Evolutionary conservation across 352 stramenopile species (phyloP), one percentile per base, ranked within the genome.

Genomic region (Phytophthora europaea): DNA sequence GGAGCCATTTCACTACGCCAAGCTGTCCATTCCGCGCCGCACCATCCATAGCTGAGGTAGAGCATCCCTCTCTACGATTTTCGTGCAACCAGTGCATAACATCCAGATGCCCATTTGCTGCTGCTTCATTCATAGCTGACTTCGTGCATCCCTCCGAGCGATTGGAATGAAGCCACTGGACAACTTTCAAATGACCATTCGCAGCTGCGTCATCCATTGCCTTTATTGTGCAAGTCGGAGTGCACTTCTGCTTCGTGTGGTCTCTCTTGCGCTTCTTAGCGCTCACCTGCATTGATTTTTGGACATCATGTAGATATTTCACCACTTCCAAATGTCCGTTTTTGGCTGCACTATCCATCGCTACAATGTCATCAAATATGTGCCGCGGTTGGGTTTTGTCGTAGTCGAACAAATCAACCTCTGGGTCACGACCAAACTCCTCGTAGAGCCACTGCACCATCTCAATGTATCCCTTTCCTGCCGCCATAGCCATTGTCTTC

Each of bases 51-150:
- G 36, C 36, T 45, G 13, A 45, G 13, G 13, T 2, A 45, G 40
- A 52, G 10, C 40, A 64, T 33, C 40, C 38, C 10, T 64, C 57
- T n/a, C 23, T 31, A 15, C 57, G 22, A 28, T 64, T 64, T 2
- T 3, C 7, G 16, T 64, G 36, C 7, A 62, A 15, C 33, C 56
- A 62, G 9, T 18, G 20, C 16, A 53, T 40, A 3, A 45, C 10
- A 6, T 64, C 23, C 15, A 58, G 28, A 12, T 40, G 15, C 6
- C 28, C 52, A 6, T 26, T 36, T 20, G 52, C 18, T 12, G 52
- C 52, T 20, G 52, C 16, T 38, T 20, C 16, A n/a, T 58, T 26
- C 23, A 58, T 58, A 20, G 52, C 52, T 3, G n/a, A 5, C 16
- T 16, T 36, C 6, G 33, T 61, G 34, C 55, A 61, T 2, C 55